Evolutionary conservation across 257 asterid species (phyloP).

Genomic region (Solanum rostratum): DNA sequence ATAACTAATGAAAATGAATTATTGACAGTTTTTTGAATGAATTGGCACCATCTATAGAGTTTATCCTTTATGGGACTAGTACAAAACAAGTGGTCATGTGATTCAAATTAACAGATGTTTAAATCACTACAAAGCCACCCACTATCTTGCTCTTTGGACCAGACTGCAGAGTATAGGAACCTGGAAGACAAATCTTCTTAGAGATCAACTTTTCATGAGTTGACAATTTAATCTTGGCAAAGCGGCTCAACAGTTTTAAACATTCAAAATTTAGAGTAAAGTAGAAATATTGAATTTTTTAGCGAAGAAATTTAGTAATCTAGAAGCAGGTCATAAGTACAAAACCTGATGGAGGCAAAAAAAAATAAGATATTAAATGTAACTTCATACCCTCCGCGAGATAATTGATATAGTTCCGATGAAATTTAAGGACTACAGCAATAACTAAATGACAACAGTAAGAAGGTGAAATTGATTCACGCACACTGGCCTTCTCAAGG

Average conservation of each 20-base stretch:
- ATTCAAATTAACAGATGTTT: not conserved
- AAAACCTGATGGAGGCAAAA: not conserved
- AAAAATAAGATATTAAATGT: not conserved
- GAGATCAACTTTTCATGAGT: not conserved
- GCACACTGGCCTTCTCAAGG: not conserved
- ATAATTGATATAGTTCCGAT: not conserved
- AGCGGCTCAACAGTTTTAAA: not conserved
- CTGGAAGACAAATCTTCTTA: not conserved
- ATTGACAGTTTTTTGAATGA: not conserved
- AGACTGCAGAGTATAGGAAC: not conserved
- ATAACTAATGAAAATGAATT: not conserved
- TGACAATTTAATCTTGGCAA: not conserved
- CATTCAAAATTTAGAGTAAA: not conserved
- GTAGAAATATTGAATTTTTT: not conserved
- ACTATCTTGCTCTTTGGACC: not conserved
- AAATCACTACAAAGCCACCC: not conserved
- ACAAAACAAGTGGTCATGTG: not conserved
- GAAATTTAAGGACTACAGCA: not conserved
- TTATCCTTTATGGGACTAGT: not conserved
- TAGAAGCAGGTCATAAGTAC: not conserved
- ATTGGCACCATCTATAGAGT: not conserved
- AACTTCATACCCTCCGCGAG: not conserved
- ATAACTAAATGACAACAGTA: not conserved
- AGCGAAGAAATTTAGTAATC: not conserved
- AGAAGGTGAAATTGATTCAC: not conserved